Conservation (phyloP, 2,329 filamentous ascomycete species). For the Aspergillus jensenii region DNA sequence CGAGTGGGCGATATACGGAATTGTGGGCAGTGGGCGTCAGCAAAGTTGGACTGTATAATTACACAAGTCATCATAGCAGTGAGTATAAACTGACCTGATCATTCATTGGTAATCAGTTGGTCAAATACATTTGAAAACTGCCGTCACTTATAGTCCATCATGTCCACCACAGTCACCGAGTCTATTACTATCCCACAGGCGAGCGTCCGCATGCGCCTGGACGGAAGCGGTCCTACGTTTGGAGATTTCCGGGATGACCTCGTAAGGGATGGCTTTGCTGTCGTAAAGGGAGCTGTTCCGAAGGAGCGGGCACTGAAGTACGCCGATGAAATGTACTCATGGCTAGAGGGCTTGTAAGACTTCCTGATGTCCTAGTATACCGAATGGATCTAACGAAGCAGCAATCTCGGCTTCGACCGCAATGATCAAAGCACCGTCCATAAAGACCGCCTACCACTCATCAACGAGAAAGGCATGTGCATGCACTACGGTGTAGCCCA, state of each 20-base stretch:
- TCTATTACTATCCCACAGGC: conserved; percentile 1
- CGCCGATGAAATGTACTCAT: conserved; percentile 24
- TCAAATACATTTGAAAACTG: not conserved
- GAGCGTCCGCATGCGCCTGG: conserved; percentile 18
- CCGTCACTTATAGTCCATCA: not conserved
- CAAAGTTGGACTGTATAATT: not conserved
- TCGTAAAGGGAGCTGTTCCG: conserved; percentile 50
- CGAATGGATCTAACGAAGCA: not conserved
- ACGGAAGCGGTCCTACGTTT: conserved; percentile 18
- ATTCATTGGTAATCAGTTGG: no score
- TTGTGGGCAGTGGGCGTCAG: not conserved
- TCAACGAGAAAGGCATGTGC: conserved; percentile 53
- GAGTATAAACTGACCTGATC: not conserved
- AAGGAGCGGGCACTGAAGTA: conserved; percentile 37
- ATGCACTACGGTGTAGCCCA: conserved; percentile 49
- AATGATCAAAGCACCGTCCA: conserved; percentile 35
- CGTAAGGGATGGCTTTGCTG: conserved; percentile 43
- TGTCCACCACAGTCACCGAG: conserved; percentile 18
- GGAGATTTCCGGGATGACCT: conserved; percentile 29
- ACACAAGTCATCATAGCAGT: not conserved
- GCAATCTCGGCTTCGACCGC: conserved; percentile 37
- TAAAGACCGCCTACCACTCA: conserved; percentile 35
- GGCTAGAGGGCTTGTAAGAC: conserved; percentile 25
- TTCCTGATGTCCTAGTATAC: not conserved
- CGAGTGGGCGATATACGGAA: not conserved